phyloP scores from a whole-genome alignment of 306 rosid species.

The Styphnolobium japonicum region DNA sequence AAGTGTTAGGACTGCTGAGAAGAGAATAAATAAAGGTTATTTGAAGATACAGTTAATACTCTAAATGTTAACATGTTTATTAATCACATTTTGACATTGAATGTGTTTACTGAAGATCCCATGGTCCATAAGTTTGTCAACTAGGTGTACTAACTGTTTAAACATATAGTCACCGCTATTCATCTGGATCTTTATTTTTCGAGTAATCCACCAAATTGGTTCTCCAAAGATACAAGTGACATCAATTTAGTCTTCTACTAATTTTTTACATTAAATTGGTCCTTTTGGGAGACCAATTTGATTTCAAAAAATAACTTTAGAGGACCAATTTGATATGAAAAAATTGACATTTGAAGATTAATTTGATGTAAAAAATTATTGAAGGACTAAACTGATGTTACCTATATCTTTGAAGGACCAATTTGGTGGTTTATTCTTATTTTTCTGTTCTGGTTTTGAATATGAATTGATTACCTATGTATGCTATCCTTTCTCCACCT shows the following conservation, averaged over 20 bases:
- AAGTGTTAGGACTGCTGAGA: neutral
- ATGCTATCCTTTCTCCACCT: neutral
- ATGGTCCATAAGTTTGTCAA: neutral
- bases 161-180: neutral
- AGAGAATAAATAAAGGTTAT: neutral
- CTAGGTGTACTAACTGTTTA: neutral
- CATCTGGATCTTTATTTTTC: conserved; percentile 7
- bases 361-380: too few relatives aligned
- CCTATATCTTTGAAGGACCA: too few relatives aligned
- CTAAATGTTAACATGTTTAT: neutral
- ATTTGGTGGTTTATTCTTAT: too few relatives aligned
- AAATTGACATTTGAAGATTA: too few relatives aligned
- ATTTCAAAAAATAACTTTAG: too few relatives aligned
- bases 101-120: neutral
- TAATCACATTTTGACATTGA: neutral
- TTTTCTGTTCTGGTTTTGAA: neutral
- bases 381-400: too few relatives aligned
- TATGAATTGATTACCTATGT: neutral
- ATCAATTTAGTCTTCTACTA: too few relatives aligned
- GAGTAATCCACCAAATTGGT: too few relatives aligned
- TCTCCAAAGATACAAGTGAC: too few relatives aligned
- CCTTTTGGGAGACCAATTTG: too few relatives aligned
- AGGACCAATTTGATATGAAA: too few relatives aligned
- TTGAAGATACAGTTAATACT: neutral
- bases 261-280: too few relatives aligned